A percentile compares a stretch with the other conserved stretches of the same genome.
These are phyloP conservation scores for Yamadazyma sp. DNA, from an alignment of 805 yeast species.

Conservation along the genomic window DNA sequence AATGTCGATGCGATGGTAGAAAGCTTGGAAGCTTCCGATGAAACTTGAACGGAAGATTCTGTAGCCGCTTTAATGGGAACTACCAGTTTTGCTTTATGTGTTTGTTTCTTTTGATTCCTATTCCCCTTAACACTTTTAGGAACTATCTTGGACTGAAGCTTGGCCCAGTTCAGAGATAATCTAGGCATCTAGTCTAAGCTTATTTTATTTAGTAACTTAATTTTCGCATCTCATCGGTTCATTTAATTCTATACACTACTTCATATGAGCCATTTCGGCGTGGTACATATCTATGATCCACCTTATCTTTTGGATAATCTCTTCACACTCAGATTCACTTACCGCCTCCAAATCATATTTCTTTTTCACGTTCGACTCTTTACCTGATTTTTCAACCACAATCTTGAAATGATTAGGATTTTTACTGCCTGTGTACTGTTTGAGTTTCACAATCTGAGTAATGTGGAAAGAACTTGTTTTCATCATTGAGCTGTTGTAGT, in stretches of 20 bases:
- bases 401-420: constrained; percentile 80
- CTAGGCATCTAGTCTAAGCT: too few relatives aligned
- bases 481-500: constrained; percentile 63
- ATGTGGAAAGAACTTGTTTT: constrained; percentile 88
- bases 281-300: constrained; percentile 56
- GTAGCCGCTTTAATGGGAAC: background rate
- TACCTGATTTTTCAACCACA: constrained; percentile 48
- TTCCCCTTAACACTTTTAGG: constrained; percentile 9
- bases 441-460: constrained; percentile 69
- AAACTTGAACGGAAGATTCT: background rate
- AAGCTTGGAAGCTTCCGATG: constrained; percentile 6
- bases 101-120: background rate
- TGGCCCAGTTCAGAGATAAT: constrained; percentile 28
- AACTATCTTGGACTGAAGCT: constrained; percentile 16
- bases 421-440: constrained; percentile 63
- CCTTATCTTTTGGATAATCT: constrained; percentile 71
- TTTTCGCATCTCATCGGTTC: constrained; percentile 8
- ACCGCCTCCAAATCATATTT: constrained; percentile 85
- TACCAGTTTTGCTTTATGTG: background rate
- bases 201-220: too few relatives aligned
- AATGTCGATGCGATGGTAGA: constrained; percentile 21
- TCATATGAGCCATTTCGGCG: constrained; percentile 13
- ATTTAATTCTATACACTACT: constrained; percentile 1
- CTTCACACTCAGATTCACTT: constrained; percentile 58
- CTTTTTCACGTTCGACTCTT: constrained; percentile 48